phyloP scores from a whole-genome alignment of 2,329 filamentous ascomycete species.

The Bipolaris bicolor region DNA sequence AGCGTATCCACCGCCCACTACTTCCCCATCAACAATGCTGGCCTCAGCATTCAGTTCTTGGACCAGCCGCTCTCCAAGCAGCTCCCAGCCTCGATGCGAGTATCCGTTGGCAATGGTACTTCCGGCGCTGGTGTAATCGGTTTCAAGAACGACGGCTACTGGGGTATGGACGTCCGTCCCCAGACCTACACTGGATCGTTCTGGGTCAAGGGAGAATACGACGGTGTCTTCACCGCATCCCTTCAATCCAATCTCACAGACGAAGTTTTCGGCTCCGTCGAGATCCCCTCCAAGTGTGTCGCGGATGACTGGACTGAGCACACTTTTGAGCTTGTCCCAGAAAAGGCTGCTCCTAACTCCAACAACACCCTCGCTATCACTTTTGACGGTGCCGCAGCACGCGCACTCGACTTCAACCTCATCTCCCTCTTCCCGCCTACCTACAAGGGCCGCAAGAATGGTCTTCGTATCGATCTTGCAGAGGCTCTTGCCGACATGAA shows the following conservation, averaged over 20 bases:
- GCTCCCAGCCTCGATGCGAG: constrained; percentile 52
- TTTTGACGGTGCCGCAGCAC: constrained; percentile 49
- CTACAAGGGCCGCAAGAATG: constrained; percentile 60
- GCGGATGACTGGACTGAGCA: constrained; percentile 51
- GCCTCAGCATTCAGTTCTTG: constrained; percentile 48
- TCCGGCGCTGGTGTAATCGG: constrained; percentile 52
- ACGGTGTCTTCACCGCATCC: constrained; percentile 48
- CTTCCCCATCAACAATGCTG: constrained; percentile 44
- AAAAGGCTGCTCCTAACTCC: constrained; percentile 50
- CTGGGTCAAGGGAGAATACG: constrained; percentile 51
- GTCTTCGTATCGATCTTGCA: constrained; percentile 58
- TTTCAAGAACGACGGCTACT: constrained; percentile 58
- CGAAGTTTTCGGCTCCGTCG: constrained; percentile 50
- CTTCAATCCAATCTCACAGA: constrained; percentile 51
- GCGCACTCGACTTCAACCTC: constrained; percentile 55
- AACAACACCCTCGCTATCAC: constrained; percentile 61
- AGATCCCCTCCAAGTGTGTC: constrained; percentile 39
- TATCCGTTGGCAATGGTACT: constrained; percentile 46
- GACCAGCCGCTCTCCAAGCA: constrained; percentile 53
- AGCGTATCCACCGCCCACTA: constrained; percentile 37
- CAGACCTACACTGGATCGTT: constrained; percentile 60
- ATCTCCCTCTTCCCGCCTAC: constrained; percentile 62
- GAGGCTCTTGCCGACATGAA: constrained; percentile 53
- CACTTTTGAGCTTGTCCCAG: constrained; percentile 45
- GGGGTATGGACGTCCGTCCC: constrained; percentile 58